phyloP scores from a whole-genome alignment of 1,139 yeast species.

The Pneumocystis carinii region DNA sequence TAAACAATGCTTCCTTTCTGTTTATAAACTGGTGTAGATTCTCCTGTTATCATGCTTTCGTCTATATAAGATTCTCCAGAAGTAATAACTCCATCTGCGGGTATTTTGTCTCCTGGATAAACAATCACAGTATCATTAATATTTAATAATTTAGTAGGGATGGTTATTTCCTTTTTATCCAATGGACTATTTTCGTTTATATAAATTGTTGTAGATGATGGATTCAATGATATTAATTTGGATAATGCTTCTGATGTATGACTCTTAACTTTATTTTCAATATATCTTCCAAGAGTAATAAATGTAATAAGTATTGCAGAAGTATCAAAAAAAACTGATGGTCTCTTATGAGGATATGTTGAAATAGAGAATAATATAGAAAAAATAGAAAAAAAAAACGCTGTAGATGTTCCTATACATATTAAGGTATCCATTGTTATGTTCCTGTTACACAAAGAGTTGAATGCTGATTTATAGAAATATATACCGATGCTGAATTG shows the following conservation, averaged over 20 bases:
- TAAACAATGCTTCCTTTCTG: constrained; percentile 45
- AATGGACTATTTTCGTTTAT: constrained; percentile 22
- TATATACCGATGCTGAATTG: constrained; percentile 52
- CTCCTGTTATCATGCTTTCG: constrained; percentile 85
- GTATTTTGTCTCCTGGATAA: constrained; percentile 74
- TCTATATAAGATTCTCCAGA: constrained; percentile 71
- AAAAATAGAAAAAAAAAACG: constrained; percentile 57
- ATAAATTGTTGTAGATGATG: constrained; percentile 57
- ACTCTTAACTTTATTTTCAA: constrained; percentile 87
- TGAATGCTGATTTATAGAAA: constrained; percentile 50
- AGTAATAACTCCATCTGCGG: constrained; percentile 76
- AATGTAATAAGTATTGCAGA: constrained; percentile 70
- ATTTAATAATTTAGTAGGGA: constrained; percentile 66
- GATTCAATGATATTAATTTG: constrained; percentile 61
- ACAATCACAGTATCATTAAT: constrained; percentile 60
- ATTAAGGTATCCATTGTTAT: constrained; percentile 97
- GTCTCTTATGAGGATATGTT: constrained; percentile 32
- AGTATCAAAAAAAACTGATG: constrained; percentile 74
- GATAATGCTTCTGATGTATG: constrained; percentile 83
- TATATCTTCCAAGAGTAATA: constrained; percentile 75
- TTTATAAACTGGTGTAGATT: constrained; percentile 60
- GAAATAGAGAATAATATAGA: constrained; percentile 36
- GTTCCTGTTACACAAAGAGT: constrained; percentile 50
- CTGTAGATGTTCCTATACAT: constrained; percentile 63
- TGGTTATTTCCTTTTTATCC: constrained; percentile 21